Evolutionary conservation across 2,329 filamentous ascomycete species (phyloP).

Genomic region (Pseudofabraea citricarpa): DNA sequence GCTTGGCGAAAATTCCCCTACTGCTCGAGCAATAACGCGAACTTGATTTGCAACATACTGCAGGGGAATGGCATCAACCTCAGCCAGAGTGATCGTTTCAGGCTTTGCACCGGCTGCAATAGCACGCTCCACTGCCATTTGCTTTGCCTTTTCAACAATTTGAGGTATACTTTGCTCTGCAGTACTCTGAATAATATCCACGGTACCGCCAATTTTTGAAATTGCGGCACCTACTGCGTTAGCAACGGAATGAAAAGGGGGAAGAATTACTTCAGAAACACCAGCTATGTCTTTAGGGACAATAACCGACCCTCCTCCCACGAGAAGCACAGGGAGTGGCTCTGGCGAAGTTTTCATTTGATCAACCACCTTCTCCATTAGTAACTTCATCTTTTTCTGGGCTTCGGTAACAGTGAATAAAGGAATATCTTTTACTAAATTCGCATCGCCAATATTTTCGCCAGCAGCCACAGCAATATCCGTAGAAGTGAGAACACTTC

Average conservation of each 20-base stretch:
- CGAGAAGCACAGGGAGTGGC: conserved; percentile 46
- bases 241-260: conserved; percentile 46
- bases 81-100: conserved; percentile 12
- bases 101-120: conserved; percentile 13
- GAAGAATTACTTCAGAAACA: conserved; percentile 43
- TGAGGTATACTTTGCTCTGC: conserved; percentile 10
- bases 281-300: conserved; percentile 38
- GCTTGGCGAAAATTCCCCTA: conserved; percentile 28
- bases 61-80: conserved; percentile 16
- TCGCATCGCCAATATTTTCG: conserved; percentile 11
- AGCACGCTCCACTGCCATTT: conserved; percentile 12
- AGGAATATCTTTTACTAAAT: conserved; percentile 12
- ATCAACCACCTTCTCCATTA: conserved; percentile 49
- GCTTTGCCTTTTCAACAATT: conserved; percentile 11
- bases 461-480: conserved; percentile 39
- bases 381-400: conserved; percentile 25
- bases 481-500: conserved; percentile 45
- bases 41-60: conserved; percentile 24
- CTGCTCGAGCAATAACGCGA: conserved; percentile 31
- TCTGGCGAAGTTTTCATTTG: conserved; percentile 50
- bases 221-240: conserved; percentile 55
- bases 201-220: conserved; percentile 21
- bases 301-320: conserved; percentile 50
- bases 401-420: conserved; percentile 12
- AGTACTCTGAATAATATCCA: conserved; percentile 18